Base-by-base conservation (phyloP, 306 rosid species). In the Trifolium pratense region DNA sequence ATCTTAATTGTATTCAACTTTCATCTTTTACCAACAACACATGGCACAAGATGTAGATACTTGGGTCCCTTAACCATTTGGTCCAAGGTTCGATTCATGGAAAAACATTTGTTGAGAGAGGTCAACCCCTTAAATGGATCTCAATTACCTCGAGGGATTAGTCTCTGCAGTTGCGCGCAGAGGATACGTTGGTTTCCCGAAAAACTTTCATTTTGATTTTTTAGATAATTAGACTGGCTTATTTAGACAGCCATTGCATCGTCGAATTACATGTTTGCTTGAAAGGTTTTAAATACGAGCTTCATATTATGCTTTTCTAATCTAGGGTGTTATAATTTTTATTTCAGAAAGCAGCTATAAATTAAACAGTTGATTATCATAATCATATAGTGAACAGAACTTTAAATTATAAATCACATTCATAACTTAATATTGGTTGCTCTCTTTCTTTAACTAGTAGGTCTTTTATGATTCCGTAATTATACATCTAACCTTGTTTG, bases 261-360 rank as follows among this genome's bases (percentile, higher is more conserved):
- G 15, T 68, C 5, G 9, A 45, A 68, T 66, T 60, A 2, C 34
- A 15, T 12, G 14, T 66, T 48, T 57, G 6, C 36, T 34, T 13
- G 36, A 66, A 45, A n/a, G 36, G 29, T 66, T 57, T 45, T 57
- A 32, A 56, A 15, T 55, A 26, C n/a, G 55, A 72, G 64, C 55
- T 37, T 56, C 42, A 53, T 14, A 43, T 34, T 66, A 23, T 3
- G 5, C 51, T 23, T 18, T 73, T n/a, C 52, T 4, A 49, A 49
- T 79, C 39, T 20, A 2, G 10, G 60, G 23, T 49, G 32, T 17
- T 53, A 16, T 74, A 17, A 40, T 71, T 63, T 26, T 29, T 42
- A 2, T 51, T 56, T 51, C 6, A 21, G 63, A 43, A 78, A 18
- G 36, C 62, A 15, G 60, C 74, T 12, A 26, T 55, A 65, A 14